Conservation (phyloP, 179 eudicot species). For the Drosera spatulata region DNA sequence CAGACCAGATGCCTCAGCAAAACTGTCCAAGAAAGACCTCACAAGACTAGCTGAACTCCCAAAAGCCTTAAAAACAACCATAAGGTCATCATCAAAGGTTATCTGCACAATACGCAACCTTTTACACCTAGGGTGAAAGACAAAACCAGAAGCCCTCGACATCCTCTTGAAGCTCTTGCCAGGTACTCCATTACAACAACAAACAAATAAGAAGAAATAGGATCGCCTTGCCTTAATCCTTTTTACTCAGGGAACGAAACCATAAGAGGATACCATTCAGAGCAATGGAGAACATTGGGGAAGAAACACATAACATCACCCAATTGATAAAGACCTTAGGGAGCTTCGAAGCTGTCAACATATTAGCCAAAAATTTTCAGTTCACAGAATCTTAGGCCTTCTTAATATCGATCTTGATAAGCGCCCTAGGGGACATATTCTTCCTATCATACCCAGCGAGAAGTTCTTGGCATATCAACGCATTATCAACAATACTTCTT, state of each 20-base stretch:
- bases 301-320: neutral
- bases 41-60: neutral
- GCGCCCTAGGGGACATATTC: neutral
- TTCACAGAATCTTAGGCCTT: slow-evolving; percentile 2
- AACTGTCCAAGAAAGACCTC: neutral
- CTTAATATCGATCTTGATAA: neutral
- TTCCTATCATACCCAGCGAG: neutral
- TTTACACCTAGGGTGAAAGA: too few relatives aligned
- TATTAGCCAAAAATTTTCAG: neutral
- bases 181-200: neutral
- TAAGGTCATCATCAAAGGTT: too few relatives aligned
- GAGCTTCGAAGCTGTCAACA: neutral
- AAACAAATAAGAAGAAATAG: neutral
- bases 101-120: too few relatives aligned
- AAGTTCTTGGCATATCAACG: neutral
- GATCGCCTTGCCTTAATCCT: neutral
- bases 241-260: neutral
- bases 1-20: neutral
- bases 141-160: too few relatives aligned
- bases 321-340: neutral
- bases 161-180: neutral
- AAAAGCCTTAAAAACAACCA: too few relatives aligned
- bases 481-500: neutral
- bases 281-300: neutral
- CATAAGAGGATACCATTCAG: neutral